Conservation (phyloP, 179 eudicot genomes). For the Vitellaria paradoxa region DNA sequence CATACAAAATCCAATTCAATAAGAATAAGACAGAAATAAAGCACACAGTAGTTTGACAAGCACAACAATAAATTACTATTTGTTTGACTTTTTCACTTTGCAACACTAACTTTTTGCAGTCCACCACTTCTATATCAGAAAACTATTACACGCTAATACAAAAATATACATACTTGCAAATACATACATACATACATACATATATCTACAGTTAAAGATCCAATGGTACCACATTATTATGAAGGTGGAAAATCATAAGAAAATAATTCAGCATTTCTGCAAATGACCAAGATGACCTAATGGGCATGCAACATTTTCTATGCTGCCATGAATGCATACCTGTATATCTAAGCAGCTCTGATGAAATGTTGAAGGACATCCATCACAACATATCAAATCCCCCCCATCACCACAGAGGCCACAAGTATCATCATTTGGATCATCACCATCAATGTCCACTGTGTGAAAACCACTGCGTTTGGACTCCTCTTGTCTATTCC, state of each 20-base stretch:
- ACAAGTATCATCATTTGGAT: constrained; percentile 96
- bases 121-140: constrained; percentile 1
- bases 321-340: constrained; percentile 33
- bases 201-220: not conserved
- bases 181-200: not conserved
- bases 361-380: constrained; percentile 97
- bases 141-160: not conserved
- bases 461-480: constrained; percentile 51
- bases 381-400: constrained; percentile 93
- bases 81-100: not conserved
- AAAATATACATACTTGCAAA: too few relatives aligned
- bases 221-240: not conserved
- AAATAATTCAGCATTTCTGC: not conserved
- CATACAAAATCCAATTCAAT: not conserved
- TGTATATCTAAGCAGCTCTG: constrained; percentile 81
- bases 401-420: constrained; percentile 98
- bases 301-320: not conserved
- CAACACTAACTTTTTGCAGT: not conserved
- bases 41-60: not conserved
- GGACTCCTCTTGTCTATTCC: constrained; percentile 77
- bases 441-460: constrained; percentile 75
- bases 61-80: not conserved
- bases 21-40: not conserved
- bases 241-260: not conserved
- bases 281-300: not conserved